phyloP scores from a whole-genome alignment of 495 filamentous ascomycete genomes.

The Penicillium herquei region DNA sequence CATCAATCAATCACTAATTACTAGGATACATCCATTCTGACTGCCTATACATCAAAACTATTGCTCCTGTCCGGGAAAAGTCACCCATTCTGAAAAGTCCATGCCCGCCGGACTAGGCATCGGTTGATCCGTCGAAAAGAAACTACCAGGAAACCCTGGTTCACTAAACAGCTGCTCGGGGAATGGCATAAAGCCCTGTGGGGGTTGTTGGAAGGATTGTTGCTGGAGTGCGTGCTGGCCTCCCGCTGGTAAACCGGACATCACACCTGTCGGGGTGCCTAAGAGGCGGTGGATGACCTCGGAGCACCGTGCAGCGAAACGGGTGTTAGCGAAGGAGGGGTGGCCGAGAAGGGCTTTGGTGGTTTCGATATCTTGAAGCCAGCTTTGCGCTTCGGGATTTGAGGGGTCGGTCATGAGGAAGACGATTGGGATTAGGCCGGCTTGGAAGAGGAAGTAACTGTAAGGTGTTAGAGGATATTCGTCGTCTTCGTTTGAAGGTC shows the following conservation, averaged over 20 bases:
- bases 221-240: conserved; percentile 14
- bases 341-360: conserved; percentile 46
- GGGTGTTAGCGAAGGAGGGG: conserved; percentile 42
- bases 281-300: conserved; percentile 46
- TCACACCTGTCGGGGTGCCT: conserved; percentile 26
- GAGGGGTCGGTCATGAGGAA: conserved; percentile 49
- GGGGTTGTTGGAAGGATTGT: conserved; percentile 16
- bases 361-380: conserved; percentile 48
- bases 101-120: conserved; percentile 32
- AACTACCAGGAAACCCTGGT: conserved; percentile 31
- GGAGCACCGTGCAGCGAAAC: conserved; percentile 43
- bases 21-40: background rate
- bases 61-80: conserved; percentile 33
- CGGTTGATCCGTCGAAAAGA: conserved; percentile 42
- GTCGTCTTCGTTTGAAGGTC: background rate
- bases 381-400: conserved; percentile 39
- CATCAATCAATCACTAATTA: too few relatives aligned
- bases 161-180: conserved; percentile 41
- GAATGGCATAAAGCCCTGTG: conserved; percentile 39
- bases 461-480: conserved; percentile 2
- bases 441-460: conserved; percentile 56
- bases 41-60: conserved; percentile 4
- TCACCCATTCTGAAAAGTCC: conserved; percentile 50
- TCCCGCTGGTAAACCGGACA: conserved; percentile 3
- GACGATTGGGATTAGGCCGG: conserved; percentile 49